Evolutionary conservation across 176 grass and related monocot species (phyloP).

Genomic region (Cymbopogon citratus): DNA sequence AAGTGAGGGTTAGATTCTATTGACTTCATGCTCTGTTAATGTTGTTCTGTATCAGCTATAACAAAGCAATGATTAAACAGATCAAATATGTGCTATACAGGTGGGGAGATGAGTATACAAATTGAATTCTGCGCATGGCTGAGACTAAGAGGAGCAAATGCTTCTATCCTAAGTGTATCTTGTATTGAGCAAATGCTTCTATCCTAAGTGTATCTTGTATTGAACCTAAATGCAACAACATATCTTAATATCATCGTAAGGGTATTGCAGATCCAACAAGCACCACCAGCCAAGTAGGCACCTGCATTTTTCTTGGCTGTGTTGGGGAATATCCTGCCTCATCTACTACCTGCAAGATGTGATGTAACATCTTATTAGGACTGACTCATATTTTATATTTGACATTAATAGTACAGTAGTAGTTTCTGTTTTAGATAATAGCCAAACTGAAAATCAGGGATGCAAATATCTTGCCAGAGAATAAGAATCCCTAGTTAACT

Average conservation of each 20-base stretch:
- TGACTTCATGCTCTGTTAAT: not conserved
- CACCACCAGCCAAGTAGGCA: slow-evolving; percentile 2
- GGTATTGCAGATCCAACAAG: not conserved
- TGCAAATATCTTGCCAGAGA: not conserved
- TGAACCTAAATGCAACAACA: slow-evolving; percentile 27
- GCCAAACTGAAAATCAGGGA: not conserved
- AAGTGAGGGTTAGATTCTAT: not conserved
- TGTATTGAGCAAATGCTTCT: slow-evolving; percentile 5
- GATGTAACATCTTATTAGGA: not conserved
- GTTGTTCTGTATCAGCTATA: slow-evolving; percentile 21
- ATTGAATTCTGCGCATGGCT: slow-evolving; percentile 19
- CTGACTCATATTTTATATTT: not conserved
- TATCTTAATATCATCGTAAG: slow-evolving; percentile 3
- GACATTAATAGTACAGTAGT: not conserved
- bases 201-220: not conserved
- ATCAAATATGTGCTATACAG: slow-evolving; percentile 19
- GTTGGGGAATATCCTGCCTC: not conserved
- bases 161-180: slow-evolving; percentile 31
- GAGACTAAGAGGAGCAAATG: slow-evolving; percentile 20
- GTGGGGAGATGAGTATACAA: slow-evolving; percentile 6
- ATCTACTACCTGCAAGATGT: slow-evolving; percentile 32
- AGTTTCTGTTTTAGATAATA: not conserved
- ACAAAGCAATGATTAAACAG: not conserved
- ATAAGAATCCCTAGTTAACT: not conserved
- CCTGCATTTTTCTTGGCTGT: not conserved